phyloP scores from a whole-genome alignment of 2,329 filamentous ascomycete genomes.

The Hortaea sp. region DNA sequence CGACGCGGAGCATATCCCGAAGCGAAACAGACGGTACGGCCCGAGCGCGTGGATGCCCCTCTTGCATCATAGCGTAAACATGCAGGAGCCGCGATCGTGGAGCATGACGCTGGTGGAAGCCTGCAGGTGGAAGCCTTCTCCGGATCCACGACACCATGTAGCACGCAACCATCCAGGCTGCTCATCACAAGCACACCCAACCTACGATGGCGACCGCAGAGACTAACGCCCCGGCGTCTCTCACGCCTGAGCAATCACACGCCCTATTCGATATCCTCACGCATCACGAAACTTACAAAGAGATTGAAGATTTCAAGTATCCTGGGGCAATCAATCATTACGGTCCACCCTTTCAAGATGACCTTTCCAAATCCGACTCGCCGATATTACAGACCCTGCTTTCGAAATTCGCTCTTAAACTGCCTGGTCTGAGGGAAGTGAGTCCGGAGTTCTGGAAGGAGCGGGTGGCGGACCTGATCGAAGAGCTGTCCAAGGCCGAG shows the following conservation, averaged over 20 bases:
- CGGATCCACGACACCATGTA: no score
- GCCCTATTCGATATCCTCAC: slow-evolving; percentile 46
- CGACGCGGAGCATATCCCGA: no score
- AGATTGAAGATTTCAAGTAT: slow-evolving; percentile 62
- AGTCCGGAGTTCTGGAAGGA: slow-evolving; percentile 55
- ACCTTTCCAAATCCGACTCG: slow-evolving; percentile 40
- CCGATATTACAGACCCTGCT: slow-evolving; percentile 62
- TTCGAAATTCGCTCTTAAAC: slow-evolving; percentile 44
- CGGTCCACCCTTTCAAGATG: slow-evolving; percentile 56
- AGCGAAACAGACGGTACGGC: no score
- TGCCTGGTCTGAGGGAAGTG: slow-evolving; percentile 58
- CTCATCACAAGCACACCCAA: not conserved
- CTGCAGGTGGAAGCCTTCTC: no score
- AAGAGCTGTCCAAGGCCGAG: slow-evolving; percentile 54
- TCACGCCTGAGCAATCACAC: slow-evolving; percentile 37
- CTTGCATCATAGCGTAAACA: no score
- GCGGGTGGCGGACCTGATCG: slow-evolving; percentile 50
- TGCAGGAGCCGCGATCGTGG: no score
- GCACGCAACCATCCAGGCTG: not conserved
- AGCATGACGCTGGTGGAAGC: no score
- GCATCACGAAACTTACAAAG: slow-evolving; percentile 47
- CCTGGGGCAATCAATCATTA: slow-evolving; percentile 55
- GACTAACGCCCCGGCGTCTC: slow-evolving; percentile 5
- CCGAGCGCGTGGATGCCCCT: no score
- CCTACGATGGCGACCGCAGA: not conserved